Percentiles rank a stretch among this genome's conserved stretches.
Conservation (phyloP, 495 filamentous ascomycete species). For the Penicillium herquei region DNA sequence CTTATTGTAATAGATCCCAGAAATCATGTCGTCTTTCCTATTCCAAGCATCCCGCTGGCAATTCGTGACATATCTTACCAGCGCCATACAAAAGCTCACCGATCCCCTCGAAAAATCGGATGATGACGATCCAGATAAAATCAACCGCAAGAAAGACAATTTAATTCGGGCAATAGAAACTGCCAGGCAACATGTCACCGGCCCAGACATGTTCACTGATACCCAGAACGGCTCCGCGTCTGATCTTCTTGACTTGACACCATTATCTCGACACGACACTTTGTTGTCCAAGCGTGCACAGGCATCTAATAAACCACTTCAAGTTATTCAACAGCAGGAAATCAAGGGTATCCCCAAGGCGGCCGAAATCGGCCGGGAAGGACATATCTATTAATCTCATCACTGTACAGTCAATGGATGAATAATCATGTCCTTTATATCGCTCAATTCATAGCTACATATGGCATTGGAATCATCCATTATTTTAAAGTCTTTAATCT, state of each 20-base stretch:
- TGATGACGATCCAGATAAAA: conserved; percentile 28
- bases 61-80: conserved; percentile 65
- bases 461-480: conserved; percentile 5
- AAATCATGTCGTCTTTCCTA: conserved; percentile 81
- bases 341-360: conserved; percentile 51
- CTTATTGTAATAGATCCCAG: conserved; percentile 56
- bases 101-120: conserved; percentile 16
- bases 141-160: conserved; percentile 41
- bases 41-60: conserved; percentile 85
- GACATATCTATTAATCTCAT: conserved; percentile 40
- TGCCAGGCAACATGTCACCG: conserved; percentile 32
- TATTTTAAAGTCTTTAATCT: background rate
- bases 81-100: conserved; percentile 53
- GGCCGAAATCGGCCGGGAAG: conserved; percentile 43
- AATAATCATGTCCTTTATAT: background rate
- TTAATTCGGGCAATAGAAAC: conserved; percentile 37
- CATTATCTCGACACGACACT: conserved; percentile 24
- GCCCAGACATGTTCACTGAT: conserved; percentile 35
- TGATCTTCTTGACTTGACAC: conserved; percentile 33
- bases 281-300: conserved; percentile 28
- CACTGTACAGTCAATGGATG: conserved; percentile 1
- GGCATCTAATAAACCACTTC: conserved; percentile 23
- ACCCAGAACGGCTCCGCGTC: conserved; percentile 15
- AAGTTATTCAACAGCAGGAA: conserved; percentile 32
- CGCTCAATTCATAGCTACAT: background rate